Evolutionary conservation across 2,329 filamentous ascomycete species (phyloP).

Genomic region (Thermoascus crustaceus): DNA sequence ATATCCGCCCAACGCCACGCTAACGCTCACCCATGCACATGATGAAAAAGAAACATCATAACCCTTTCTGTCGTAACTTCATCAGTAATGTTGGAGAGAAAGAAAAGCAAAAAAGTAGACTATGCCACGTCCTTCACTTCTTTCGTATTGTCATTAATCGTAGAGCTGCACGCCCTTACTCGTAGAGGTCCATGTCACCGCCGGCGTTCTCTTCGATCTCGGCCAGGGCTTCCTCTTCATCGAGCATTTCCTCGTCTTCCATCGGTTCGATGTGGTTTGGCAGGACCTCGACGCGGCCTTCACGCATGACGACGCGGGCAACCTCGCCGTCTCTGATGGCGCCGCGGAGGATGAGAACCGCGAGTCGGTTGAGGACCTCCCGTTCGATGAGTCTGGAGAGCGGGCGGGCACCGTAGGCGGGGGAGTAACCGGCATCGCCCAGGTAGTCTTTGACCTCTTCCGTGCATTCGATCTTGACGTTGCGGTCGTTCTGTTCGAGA

Average conservation of each 20-base stretch:
- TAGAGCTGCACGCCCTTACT: too few species aligned
- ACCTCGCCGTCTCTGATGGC: slow-evolving; percentile 77
- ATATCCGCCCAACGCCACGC: slow-evolving; percentile 1
- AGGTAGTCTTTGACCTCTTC: slow-evolving; percentile 89
- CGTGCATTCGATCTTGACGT: slow-evolving; percentile 74
- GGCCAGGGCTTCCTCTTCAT: slow-evolving; percentile 66
- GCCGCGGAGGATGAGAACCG: slow-evolving; percentile 81
- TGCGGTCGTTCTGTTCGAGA: slow-evolving; percentile 73
- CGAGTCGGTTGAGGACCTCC: slow-evolving; percentile 88
- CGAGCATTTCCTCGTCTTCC: slow-evolving; percentile 62
- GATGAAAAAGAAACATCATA: too few species aligned
- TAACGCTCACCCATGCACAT: slow-evolving; percentile 1
- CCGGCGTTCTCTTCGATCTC: slow-evolving; percentile 57
- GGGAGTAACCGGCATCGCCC: slow-evolving; percentile 83
- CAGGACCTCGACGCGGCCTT: slow-evolving; percentile 71
- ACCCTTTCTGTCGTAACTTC: neutral
- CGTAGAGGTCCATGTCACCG: slow-evolving; percentile 57
- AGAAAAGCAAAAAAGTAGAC: too few species aligned
- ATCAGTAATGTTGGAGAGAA: too few species aligned
- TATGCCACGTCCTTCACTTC: too few species aligned
- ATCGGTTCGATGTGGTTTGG: slow-evolving; percentile 67
- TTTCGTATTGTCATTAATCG: too few species aligned
- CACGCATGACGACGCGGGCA: slow-evolving; percentile 68
- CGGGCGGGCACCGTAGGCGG: slow-evolving; percentile 87
- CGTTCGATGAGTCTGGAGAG: slow-evolving; percentile 87